phyloP scores from a whole-genome alignment of 345 rosid genomes.

The Melastoma malabathricum region DNA sequence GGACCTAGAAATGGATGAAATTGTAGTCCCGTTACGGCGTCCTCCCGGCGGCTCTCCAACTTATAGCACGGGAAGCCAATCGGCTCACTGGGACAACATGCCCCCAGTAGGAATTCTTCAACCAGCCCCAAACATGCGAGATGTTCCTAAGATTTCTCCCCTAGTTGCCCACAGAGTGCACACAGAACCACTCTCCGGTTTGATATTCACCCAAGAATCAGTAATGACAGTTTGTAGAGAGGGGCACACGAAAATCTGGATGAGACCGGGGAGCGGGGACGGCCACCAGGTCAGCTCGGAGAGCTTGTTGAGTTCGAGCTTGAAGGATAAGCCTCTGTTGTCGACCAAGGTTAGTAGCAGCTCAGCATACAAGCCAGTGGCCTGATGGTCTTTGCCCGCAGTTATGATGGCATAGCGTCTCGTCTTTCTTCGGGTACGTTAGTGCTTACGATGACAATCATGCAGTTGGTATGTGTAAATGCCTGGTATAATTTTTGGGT shows the following conservation, averaged over 20 bases:
- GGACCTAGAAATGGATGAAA: conserved; percentile 98
- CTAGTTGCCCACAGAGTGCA: conserved; percentile 82
- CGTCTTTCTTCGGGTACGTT: no score
- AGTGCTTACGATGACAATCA: no score
- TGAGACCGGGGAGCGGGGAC: conserved; percentile 58
- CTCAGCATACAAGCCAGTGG: conserved; percentile 50
- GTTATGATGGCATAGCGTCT: no score
- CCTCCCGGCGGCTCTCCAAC: conserved; percentile 97
- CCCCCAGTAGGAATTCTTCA: conserved; percentile 71
- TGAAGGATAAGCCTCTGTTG: conserved; percentile 51
- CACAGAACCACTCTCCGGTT: conserved; percentile 85
- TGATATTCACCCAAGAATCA: conserved; percentile 82
- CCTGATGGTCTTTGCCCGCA: background rate
- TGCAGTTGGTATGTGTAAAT: no score
- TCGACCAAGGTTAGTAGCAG: conserved; percentile 43
- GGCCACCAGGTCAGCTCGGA: conserved; percentile 49
- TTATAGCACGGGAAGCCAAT: conserved; percentile 91
- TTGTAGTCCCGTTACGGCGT: conserved; percentile 87
- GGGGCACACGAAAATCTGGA: conserved; percentile 94
- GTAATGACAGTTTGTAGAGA: conserved; percentile 82
- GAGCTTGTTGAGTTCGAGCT: conserved; percentile 39
- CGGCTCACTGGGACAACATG: conserved; percentile 91
- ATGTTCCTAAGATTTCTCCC: conserved; percentile 89
- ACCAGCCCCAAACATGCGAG: conserved; percentile 86
- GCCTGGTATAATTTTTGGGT: no score